Evolutionary conservation across 176 grass and related monocot genomes (phyloP).

Genomic region (Eleusine coracana): DNA sequence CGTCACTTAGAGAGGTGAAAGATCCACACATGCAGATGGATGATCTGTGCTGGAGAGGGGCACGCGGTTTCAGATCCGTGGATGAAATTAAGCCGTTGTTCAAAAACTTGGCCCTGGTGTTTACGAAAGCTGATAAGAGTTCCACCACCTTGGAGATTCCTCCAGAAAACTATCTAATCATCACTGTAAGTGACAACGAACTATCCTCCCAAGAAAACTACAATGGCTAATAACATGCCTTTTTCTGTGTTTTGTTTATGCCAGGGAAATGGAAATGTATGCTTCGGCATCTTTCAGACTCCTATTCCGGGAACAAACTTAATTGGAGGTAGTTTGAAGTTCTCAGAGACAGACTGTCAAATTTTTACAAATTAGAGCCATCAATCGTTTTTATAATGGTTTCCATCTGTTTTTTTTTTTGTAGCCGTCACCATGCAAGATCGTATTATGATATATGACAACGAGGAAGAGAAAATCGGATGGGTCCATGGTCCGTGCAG

Average conservation of each 20-base stretch:
- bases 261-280: not conserved
- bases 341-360: not conserved
- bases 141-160: not conserved
- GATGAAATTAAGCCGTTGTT: not conserved
- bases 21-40: not conserved
- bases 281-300: not conserved
- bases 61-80: not conserved
- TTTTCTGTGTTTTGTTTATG: not conserved
- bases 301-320: not conserved
- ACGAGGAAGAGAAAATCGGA: not conserved
- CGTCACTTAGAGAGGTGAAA: not conserved
- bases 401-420: not conserved
- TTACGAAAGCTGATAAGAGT: not conserved
- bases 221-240: not conserved
- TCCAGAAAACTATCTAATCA: slow-evolving; percentile 2
- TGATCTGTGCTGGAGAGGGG: not conserved
- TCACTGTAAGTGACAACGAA: not conserved
- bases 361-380: not conserved
- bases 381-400: not conserved
- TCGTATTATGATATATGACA: not conserved
- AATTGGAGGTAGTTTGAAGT: not conserved
- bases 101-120: not conserved
- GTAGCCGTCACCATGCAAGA: not conserved
- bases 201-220: not conserved
- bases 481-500: not conserved